Evolutionary conservation across 2,329 filamentous ascomycete genomes (phyloP), one percentile per base, ranked within the genome.

Genomic region (Trichoderma aggressivum): DNA sequence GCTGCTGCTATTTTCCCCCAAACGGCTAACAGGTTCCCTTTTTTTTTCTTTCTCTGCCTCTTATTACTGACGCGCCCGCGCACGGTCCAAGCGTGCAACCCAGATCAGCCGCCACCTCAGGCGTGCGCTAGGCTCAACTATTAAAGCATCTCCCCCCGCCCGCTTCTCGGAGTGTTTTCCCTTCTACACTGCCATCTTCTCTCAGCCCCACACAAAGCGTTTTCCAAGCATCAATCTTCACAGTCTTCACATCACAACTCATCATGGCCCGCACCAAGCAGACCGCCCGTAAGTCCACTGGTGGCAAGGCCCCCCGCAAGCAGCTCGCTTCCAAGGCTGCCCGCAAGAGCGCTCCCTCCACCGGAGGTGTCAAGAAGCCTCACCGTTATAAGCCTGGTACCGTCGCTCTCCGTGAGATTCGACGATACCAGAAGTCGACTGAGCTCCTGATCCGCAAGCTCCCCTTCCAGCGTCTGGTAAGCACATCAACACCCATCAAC

Each of bases 301-400:
- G 90, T 90, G 90, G 90, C 88, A 92, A 92, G 87, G 90, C 90
- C 78, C 90, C 90, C 74, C 89, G 90, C 86, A 99, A 99, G 93
- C 94, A 98, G 90, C 94, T 98, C 81, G 95, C 95, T 79, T 97
- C 94, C 89, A 98, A 98, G 93, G 96, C 95, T 77, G 95, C 96
- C 81, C 94, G 96, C 88, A 99, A 99, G 91, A 94, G 92, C 79
- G 95, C 96, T 74, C 96, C 96, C 78, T 97, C 94, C 75, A 98
- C 96, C 83, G 96, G 95, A 80, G 92, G 92, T 91, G 92, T 95
- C 90, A 96, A 96, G 92, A 96, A 96, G 92, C 93, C 93, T 85
- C 92, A 94, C 87, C 89, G 92, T 81, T 86, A 94, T 84, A 94
- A 94, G 92, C 92, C 92, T 81, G 92, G 92, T 89, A 97, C 96